Base-by-base conservation (phyloP, 1,284 basidiomycete genomes). In the Tetrapyrgos nigripes region DNA sequence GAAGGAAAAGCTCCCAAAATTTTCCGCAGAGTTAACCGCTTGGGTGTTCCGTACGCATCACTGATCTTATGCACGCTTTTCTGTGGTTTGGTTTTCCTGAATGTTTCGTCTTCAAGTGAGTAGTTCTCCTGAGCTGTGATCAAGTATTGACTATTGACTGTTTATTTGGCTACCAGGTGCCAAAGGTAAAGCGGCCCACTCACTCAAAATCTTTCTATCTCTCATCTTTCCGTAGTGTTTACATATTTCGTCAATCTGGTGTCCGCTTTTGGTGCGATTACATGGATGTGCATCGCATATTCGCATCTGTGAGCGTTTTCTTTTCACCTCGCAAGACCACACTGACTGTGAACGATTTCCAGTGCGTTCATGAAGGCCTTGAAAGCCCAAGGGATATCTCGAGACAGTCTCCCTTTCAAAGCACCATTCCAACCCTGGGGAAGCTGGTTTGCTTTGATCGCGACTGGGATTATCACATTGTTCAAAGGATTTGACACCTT, bases 401-500 rank as follows among this genome's bases (percentile, higher is more conserved):
- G 90, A 19, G 82, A 88, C 50, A 72, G 76, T 9, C 77, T 93
- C 14, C 87, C 88, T 1, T 93, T 88, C 74, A 85, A 84, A 67
- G 88, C 89, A 5, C 86, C 86, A 2, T 81, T 86, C 69, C 86
- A 88, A 68, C 84, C 85, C 13, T 87, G 74, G 67, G 85, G 85
- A 10, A 82, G 82, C 31, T 88, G 83, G 80, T 82, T 88, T 66
- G 86, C 85, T 31, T 71, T 92, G 28, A 70, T 83, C 35, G 72
- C 79, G 45, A 90, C 89, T 4, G 75, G 63, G 2, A 76, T 89
- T 62, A 85, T 92, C 65, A 83, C 84, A 8, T 61, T 92, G 44
- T 91, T 92, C 72, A 87, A 87, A 71, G 85, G 85, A 33, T 91
- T 90, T 66, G 89, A 92, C 70, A 80, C 87, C 0, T 87, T 87